Evolutionary conservation across 139 green algal species (phyloP).

Genomic region (Coelastrella sp.): DNA sequence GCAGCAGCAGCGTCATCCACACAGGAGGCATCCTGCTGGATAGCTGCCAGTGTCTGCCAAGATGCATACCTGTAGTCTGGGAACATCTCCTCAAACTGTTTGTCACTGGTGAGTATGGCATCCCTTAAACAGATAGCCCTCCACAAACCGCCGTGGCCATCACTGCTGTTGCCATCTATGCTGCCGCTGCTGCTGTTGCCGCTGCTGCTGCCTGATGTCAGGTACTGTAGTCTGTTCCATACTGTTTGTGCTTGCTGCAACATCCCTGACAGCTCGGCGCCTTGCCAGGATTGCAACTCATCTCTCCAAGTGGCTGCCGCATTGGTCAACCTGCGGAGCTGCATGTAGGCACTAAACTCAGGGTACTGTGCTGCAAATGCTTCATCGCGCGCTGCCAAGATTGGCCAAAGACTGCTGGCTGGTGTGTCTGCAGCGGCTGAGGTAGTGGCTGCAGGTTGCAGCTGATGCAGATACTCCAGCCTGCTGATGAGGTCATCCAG

Average conservation of each 20-base stretch:
- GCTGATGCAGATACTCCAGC: not conserved
- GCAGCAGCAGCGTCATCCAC: not conserved
- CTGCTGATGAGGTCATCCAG: not conserved
- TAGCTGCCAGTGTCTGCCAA: constrained; percentile 1
- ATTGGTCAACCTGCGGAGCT: not conserved
- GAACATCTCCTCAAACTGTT: not conserved
- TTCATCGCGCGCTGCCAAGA: not conserved
- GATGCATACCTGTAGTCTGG: not conserved
- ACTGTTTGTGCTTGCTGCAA: not conserved
- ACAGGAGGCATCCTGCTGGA: not conserved
- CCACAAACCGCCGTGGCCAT: not conserved
- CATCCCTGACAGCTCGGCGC: not conserved
- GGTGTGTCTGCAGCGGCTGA: not conserved
- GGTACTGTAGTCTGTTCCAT: not conserved
- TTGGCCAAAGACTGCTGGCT: not conserved
- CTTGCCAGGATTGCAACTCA: not conserved
- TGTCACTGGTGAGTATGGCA: not conserved
- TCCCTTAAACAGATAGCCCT: not conserved
- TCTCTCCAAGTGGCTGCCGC: not conserved
- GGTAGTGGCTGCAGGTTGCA: not conserved
- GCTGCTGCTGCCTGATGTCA: not conserved
- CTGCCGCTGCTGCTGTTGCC: not conserved
- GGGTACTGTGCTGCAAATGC: not conserved
- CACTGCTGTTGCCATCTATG: not conserved
- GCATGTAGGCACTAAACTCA: not conserved